Evolutionary conservation across 2,329 filamentous ascomycete genomes (phyloP), one percentile per base, ranked within the genome.

Genomic region (Penicillium brevicompactum): DNA sequence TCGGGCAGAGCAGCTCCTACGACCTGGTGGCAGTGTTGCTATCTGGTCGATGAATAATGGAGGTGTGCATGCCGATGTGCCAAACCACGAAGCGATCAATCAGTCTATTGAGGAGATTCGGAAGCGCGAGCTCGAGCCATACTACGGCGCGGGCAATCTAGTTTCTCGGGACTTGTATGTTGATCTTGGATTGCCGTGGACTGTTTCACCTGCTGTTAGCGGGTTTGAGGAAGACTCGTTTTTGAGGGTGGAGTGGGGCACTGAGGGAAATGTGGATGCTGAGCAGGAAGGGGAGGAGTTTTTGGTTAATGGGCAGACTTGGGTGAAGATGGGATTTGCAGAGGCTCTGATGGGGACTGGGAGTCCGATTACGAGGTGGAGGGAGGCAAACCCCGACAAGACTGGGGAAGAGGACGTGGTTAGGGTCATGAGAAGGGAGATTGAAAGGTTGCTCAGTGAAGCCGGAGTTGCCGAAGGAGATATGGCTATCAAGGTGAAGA

Each of bases 11-110:
- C 69, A 70, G 11, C 68, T 80, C 1, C 68, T 86, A 6, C 78
- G 75, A 57, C 80, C 81, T 0, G 79, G 78, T n/a, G 83, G 83
- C 21, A 84, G 76, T 3, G 78, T 85, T 0, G 82, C 81, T 0
- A 52, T 86, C 1, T 85, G 81, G 81, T 70, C 70, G 0, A 68
- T 65, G 3, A 73, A 72, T 5, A 55, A 61, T 1, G 59, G 71
- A 18, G 53, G 56, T 10, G 54, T 63, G 9, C 53, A 63, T 48
- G 50, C 56, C 3, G 66, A 70, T 0, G 73, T 69, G 24, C 77
- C 80, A 1, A 78, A 80, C 56, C 64, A 66, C 2, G 67, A 52
- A 0, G 74, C 72, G 2, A 70, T 84, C 13, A 74, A 82, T 53
- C 65, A 63, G 0, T 64, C 73, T 0, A 55, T 83, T 2, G 69